These are phyloP conservation scores for Calonectria naviculata DNA, from an alignment of 2,329 filamentous ascomycete species.

Conservation along the genomic window DNA sequence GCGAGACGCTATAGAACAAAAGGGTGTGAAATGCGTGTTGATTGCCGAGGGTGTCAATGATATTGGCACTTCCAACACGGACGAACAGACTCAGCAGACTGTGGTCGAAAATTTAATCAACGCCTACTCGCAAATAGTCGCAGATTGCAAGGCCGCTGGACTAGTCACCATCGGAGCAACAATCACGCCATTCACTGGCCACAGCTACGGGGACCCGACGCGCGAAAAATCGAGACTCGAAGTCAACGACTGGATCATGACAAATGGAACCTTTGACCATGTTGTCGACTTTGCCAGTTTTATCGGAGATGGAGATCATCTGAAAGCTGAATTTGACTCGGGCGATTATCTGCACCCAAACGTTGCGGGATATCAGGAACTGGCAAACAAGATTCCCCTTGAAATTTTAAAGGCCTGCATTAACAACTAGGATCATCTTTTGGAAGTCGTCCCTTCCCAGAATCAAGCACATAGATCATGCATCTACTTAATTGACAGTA, in stretches of 20 bases:
- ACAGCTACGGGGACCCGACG: neutral
- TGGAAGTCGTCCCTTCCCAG: too few relatives aligned
- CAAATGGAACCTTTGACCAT: neutral
- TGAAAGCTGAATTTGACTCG: neutral
- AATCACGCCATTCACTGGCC: neutral
- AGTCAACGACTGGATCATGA: neutral
- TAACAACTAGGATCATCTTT: neutral
- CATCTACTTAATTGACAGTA: too few relatives aligned
- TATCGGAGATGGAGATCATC: neutral
- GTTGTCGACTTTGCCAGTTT: neutral
- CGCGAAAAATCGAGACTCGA: neutral
- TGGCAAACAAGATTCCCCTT: neutral
- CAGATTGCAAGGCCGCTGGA: neutral
- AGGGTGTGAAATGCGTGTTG: neutral
- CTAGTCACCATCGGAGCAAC: neutral
- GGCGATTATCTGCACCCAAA: neutral
- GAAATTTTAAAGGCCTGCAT: neutral
- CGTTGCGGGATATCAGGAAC: neutral
- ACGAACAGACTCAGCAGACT: neutral
- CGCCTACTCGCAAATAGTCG: neutral
- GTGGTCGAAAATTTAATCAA: neutral
- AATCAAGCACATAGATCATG: too few relatives aligned
- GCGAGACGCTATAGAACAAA: neutral
- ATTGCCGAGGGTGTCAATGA: neutral
- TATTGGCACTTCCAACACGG: neutral